Base-by-base conservation (phyloP, 2,329 filamentous ascomycete species). In the Ceratocystis alfenasii region DNA sequence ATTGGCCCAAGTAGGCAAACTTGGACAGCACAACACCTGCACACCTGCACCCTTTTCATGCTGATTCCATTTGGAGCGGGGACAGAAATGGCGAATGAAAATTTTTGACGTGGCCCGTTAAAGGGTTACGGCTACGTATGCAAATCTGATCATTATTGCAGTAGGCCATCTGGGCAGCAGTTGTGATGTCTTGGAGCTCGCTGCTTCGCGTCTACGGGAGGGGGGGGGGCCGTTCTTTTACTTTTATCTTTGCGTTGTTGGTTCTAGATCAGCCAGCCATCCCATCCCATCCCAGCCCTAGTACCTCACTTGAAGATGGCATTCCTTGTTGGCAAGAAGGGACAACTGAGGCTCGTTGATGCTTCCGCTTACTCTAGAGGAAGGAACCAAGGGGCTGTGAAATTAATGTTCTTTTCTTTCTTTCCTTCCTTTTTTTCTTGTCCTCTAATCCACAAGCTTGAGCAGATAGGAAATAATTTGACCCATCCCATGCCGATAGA, bases 311-410 rank as follows among this genome's bases (percentile, higher is more conserved):
- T 12, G 12, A 15, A 41, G 36, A 12, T 41, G 36, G 4, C 12
- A 12, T 41, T 41, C 10, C n/a, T 10, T 20, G 55, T 50, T 44
- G 45, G 28, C 20, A 62, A 25, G 17, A 25, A 30, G 45, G 28
- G 41, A 46, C 2, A 61, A 33, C 10, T n/a, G n/a, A 60, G 36
- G 10, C 36, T 12, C 8, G 41, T 15, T 25, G 36, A 10, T 41
- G n/a, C 22, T 25, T 62, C 59, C 8, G 15, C 36, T 46, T 28
- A 15, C 22, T 28, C 12, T 15, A 22, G 2, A 2, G 17, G 44
- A 65, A 65, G 64, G 57, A 65, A 55, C 48, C 25, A 36, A 65
- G 62, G 45, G 65, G 65, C 61, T 66, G 65, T 62, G 64, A 64
- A 62, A 41, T 53, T 66, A 28, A 50, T 62, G 22, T 65, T 20